These are phyloP conservation scores for Mortierella sp. DNA, from an alignment of 371 early-diverging fungal species.

Conservation along the genomic window DNA sequence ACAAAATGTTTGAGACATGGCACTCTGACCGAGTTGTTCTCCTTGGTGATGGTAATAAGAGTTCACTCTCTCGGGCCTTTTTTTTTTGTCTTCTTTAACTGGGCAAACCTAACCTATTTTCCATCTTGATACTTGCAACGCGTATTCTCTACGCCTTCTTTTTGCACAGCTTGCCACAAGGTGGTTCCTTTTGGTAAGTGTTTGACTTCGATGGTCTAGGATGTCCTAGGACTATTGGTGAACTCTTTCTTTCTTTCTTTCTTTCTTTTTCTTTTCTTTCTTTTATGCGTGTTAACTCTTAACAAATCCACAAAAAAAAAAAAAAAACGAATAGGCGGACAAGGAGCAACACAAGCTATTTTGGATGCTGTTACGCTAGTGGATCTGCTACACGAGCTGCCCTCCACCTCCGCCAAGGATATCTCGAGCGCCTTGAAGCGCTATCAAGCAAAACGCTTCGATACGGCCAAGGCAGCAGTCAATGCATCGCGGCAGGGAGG, in stretches of 20 bases:
- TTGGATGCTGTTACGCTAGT: slow-evolving; percentile 15
- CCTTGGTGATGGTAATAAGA: slow-evolving; percentile 14
- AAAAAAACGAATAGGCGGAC: slow-evolving; percentile 14
- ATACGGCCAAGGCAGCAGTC: slow-evolving; percentile 4
- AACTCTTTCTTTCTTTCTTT: too few relatives aligned
- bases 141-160: not conserved
- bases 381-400: slow-evolving; percentile 5
- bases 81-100: too few relatives aligned
- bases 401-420: slow-evolving; percentile 3
- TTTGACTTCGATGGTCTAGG: too few relatives aligned
- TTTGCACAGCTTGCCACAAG: slow-evolving; percentile 17
- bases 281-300: too few relatives aligned
- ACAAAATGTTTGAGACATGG: slow-evolving; percentile 16
- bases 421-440: not conserved
- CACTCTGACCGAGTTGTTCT: slow-evolving; percentile 17
- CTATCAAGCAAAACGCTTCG: slow-evolving; percentile 5
- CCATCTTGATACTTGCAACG: too few relatives aligned
- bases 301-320: too few relatives aligned
- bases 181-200: slow-evolving; percentile 18
- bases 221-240: too few relatives aligned
- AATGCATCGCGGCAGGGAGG: slow-evolving; percentile 14
- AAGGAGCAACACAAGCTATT: slow-evolving; percentile 20
- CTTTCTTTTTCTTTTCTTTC: too few relatives aligned
- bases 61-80: too few relatives aligned
- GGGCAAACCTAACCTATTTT: too few relatives aligned